phyloP scores from a whole-genome alignment of 192 early-diverging fungal species.

The Tieghemiomyces parasiticus region DNA sequence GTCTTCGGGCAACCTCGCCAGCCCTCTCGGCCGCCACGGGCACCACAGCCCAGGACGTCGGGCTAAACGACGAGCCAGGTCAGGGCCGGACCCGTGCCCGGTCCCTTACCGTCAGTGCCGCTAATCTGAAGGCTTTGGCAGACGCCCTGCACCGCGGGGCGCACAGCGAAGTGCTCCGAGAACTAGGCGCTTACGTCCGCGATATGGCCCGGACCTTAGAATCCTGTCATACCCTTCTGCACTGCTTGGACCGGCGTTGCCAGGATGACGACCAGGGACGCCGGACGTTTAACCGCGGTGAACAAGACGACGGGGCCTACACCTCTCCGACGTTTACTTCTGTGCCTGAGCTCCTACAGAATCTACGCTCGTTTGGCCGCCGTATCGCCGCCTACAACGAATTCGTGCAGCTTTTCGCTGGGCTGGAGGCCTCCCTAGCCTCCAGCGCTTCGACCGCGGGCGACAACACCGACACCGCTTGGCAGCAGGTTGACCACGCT shows the following conservation, averaged over 20 bases:
- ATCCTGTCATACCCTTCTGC: constrained; percentile 2
- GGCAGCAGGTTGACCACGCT: background rate
- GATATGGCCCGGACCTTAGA: background rate
- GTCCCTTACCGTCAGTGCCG: background rate
- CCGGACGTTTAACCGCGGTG: too few species aligned
- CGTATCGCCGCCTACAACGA: background rate
- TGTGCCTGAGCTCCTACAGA: background rate
- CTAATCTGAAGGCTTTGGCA: background rate
- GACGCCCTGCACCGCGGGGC: background rate
- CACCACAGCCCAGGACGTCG: background rate
- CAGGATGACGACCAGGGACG: background rate
- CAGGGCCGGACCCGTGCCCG: too few species aligned
- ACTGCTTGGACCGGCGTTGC: background rate
- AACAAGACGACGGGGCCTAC: background rate
- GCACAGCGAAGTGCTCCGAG: background rate
- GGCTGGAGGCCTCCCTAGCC: background rate
- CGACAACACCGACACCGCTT: background rate
- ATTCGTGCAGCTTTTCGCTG: background rate
- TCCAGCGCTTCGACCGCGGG: background rate
- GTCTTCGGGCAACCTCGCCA: background rate
- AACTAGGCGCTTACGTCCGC: background rate
- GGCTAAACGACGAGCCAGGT: too few species aligned
- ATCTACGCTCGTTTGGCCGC: background rate
- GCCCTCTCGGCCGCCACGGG: background rate
- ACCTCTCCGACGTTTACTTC: constrained; percentile 1